Base-by-base conservation (phyloP, 805 yeast species). In the Naumovozyma castellii region DNA sequence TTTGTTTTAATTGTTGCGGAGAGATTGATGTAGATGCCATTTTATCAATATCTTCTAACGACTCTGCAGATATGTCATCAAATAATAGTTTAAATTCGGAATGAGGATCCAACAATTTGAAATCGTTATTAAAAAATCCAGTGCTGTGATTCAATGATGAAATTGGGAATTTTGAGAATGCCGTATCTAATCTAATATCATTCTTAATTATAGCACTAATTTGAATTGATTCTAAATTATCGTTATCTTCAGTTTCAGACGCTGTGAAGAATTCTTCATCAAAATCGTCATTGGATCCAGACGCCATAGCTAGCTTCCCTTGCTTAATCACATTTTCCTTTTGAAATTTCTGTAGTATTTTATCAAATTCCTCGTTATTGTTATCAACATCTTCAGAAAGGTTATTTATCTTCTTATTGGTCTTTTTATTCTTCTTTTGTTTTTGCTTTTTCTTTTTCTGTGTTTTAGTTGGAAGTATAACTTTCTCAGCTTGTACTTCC, bases 41-140 rank as follows among this genome's bases (percentile, higher is more conserved):
- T 1, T 83, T 71, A 49, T 81, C 82, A 0, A 85, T 87, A 57
- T 83, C 90, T 40, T 78, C 81, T 15, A 83, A 68, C 0, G 84
- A 76, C 33, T 78, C 82, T 5, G 70, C 55, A 1, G 87, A 77
- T 13, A 84, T 58, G 49, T 78, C 78, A 12, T 90, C 94, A 61
- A 85, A 83, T 37, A 85, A 61, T 43, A 70, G 66, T 42, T 73
- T 73, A 51, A 80, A 78, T 54, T 85, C 95, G 32, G 73, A 72
- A 50, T 85, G 94, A 1, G 90, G 82, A 54, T 84, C 90, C 34
- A 85, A 63, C 42, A 71, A 71, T 3, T 69, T 59, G 41, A 57
- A 49, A 42, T 58, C 62, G 8, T 40, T 38, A 22, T 47, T 45
- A 27, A 53, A 54, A 38, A 54, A 57, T 9, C 46, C 38, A 37